phyloP scores from a whole-genome alignment of 2,329 filamentous ascomycete species.

The Epichloe elymi region DNA sequence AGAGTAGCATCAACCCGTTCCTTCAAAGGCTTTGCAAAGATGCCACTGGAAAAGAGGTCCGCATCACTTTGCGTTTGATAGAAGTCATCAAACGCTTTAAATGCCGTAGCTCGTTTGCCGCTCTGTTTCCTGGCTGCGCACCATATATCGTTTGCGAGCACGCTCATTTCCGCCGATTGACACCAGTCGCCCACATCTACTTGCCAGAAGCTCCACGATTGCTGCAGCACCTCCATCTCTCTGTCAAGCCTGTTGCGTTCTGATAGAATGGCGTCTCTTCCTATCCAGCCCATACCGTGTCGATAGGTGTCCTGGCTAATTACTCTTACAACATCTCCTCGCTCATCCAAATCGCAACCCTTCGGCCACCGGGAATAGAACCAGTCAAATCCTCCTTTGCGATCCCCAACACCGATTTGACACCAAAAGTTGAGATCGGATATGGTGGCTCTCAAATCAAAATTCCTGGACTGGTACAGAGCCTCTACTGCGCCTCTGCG shows the following conservation, averaged over 20 bases:
- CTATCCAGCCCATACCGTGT: conserved; percentile 64
- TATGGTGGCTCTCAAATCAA: conserved; percentile 70
- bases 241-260: conserved; percentile 24
- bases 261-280: conserved; percentile 41
- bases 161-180: conserved; percentile 24
- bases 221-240: conserved; percentile 50
- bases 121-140: conserved; percentile 3
- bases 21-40: conserved; percentile 31
- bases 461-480: conserved; percentile 55
- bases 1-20: conserved; percentile 48
- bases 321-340: conserved; percentile 59
- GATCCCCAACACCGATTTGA: conserved; percentile 84
- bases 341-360: conserved; percentile 53
- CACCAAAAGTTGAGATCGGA: conserved; percentile 92
- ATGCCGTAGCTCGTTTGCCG: conserved; percentile 17
- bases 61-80: conserved; percentile 49
- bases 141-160: conserved; percentile 20
- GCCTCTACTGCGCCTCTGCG: conserved; percentile 50
- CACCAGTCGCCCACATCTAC: conserved; percentile 49
- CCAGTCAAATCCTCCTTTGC: conserved; percentile 83
- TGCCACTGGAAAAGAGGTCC: conserved; percentile 44
- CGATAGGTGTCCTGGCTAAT: conserved; percentile 71
- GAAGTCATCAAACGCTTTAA: conserved; percentile 41
- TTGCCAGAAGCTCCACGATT: conserved; percentile 55
- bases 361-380: conserved; percentile 66